A percentile compares a stretch with the other conserved stretches of the same genome.
phyloP scores from a whole-genome alignment of 768 basidiomycete genomes.

The Naganishia randhawae region DNA sequence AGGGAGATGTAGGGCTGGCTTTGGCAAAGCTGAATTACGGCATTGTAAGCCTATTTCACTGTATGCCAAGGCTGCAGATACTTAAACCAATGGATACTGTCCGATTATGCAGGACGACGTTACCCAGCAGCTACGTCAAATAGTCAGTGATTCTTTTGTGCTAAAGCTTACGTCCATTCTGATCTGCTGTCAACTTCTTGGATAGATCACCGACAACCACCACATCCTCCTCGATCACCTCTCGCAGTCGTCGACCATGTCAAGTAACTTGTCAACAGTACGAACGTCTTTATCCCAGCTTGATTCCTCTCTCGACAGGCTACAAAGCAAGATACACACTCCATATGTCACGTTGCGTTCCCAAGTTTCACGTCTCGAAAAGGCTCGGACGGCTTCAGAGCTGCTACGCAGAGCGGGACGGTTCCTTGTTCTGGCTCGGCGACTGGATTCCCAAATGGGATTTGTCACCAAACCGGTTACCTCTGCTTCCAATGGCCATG shows the following conservation, averaged over 20 bases:
- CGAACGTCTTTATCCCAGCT: conserved; percentile 36
- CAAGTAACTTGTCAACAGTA: conserved; percentile 36
- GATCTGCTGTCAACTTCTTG: not conserved
- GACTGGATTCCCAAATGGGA: conserved; percentile 79
- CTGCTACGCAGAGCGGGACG: conserved; percentile 76
- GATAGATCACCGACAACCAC: conserved; percentile 36
- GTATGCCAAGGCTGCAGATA: not conserved
- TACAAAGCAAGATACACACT: conserved; percentile 76
- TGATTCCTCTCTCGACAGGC: conserved; percentile 54
- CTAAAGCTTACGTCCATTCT: not conserved
- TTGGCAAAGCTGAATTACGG: conserved; percentile 80
- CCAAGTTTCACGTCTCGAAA: conserved; percentile 68
- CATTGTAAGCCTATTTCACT: conserved; percentile 52
- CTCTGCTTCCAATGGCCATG: not conserved
- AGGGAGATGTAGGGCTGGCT: conserved; percentile 83
- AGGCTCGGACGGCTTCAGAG: conserved; percentile 77
- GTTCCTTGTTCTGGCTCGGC: conserved; percentile 74
- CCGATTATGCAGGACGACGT: conserved; percentile 64
- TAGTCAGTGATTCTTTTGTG: conserved; percentile 58
- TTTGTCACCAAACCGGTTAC: conserved; percentile 49
- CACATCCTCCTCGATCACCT: conserved; percentile 44
- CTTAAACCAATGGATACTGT: conserved; percentile 18
- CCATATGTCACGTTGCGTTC: conserved; percentile 73
- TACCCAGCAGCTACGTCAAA: conserved; percentile 76
- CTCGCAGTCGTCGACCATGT: conserved; percentile 40